Evolutionary conservation across 75 land plant species (phyloP).

Genomic region (Pinus tabuliformis): DNA sequence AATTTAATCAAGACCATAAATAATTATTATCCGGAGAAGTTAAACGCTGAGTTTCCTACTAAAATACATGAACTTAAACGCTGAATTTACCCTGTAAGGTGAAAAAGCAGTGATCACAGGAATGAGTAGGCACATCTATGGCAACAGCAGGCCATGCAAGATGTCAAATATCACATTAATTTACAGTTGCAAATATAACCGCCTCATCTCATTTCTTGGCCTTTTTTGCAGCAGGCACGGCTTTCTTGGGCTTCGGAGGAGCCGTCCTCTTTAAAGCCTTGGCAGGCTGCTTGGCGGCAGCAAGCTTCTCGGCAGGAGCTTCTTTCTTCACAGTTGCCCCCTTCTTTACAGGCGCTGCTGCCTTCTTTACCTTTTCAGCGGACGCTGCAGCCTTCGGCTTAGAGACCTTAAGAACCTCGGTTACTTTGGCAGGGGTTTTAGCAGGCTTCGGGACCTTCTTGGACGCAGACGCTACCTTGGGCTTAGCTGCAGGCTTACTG

Average conservation of each 20-base stretch:
- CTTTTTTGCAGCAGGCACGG: conserved; percentile 4
- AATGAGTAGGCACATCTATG: neutral
- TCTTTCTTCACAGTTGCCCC: conserved; percentile 3
- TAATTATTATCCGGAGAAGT: too few relatives aligned
- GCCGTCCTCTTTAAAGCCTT: neutral
- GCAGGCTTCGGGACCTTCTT: conserved; percentile 13
- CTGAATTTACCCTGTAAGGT: too few relatives aligned
- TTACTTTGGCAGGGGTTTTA: too few relatives aligned
- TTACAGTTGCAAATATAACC: too few relatives aligned
- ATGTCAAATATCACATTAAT: too few relatives aligned
- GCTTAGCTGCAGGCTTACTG: conserved; percentile 19
- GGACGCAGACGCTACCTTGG: neutral
- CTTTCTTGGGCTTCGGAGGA: conserved; percentile 9
- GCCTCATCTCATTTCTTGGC: neutral
- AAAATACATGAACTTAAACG: too few relatives aligned
- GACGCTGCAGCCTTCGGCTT: conserved; percentile 5
- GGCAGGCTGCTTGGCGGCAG: conserved; percentile 8
- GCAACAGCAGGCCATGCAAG: too few relatives aligned
- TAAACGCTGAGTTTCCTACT: too few relatives aligned
- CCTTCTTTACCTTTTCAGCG: conserved; percentile 3
- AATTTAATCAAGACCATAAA: too few relatives aligned
- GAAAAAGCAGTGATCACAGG: neutral
- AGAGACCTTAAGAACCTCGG: too few relatives aligned
- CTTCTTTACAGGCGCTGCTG: too few relatives aligned
- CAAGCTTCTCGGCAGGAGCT: neutral